Evolutionary conservation across 257 asterid genomes (phyloP), one percentile per base, ranked within the genome.

Genomic region (Petunia secreta): DNA sequence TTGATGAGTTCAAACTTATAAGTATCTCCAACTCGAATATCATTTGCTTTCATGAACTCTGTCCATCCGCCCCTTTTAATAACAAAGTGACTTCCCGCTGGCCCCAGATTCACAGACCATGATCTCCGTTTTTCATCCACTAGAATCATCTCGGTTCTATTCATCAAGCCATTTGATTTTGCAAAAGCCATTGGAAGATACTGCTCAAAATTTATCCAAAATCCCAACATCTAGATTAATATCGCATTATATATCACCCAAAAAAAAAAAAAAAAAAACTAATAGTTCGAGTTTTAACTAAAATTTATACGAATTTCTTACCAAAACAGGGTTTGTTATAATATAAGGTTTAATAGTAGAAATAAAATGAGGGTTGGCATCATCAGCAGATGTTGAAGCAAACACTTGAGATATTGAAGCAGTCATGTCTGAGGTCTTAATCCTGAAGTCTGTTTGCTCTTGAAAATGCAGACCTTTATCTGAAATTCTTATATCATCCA

Each of bases 1-100:
- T 76, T 40, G 13, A 36, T 76, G 57, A 76, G 67, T 60, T 76
- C 69, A 40, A 76, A 58, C 80, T n/a, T 76, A 13, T 16, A 76
- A 40, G 10, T 34, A 76, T 40, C 80, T 57, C 80, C 80, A 54
- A 1, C 67, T 75, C 3, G 37, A 14, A 75, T 0, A 75, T 9
- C n/a, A 55, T 55, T 75, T 53, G 79, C 79, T 59, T 14, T 55
- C 16, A 6, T 8, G 65, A 75, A 75, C 8, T 36, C 4, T 14
- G 1, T 2, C 66, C 79, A 75, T 7, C 79, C 79, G 5, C 25
- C 25, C 25, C 10, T 8, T 75, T 2, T 55, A 39, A 55, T 39
- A n/a, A 14, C 66, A 10, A 75, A 75, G 4, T 54, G 63, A 4
- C 1, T 0, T 15, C 11, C 79, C 4, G 8, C 25, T 75, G 5